Base-by-base conservation (phyloP, 148 eudicot genomes). In the Vaccinium myrtillus region DNA sequence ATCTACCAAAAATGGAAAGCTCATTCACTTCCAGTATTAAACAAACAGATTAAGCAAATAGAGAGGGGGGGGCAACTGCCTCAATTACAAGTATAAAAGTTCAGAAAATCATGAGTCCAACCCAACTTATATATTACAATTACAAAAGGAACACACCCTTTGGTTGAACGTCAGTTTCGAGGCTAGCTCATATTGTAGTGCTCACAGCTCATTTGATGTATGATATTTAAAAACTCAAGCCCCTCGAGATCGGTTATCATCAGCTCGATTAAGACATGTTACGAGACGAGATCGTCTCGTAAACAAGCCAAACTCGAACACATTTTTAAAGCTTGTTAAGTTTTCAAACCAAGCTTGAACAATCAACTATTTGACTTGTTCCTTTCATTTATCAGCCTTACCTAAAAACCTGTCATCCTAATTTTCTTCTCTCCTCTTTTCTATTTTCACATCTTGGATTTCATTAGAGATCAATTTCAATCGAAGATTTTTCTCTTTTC, bases 1-100 rank as follows among this genome's bases (percentile, higher is more conserved):
- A 55, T 75, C 2, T 15, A 14, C 71, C 71, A 36, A 46, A 18
- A 58, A 75, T 12, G 58, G n/a, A 36, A 54, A 59, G 43, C 5
- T 36, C 11, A 39, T 11, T 75, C 2, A 32, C 10, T 65, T 79
- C 12, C 11, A 63, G 1, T 54, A 71, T 32, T 15, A 15, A 83
- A 83, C 65, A 83, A 73, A 32, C 18, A n/a, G 79, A 58, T 56
- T n/a, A 75, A 43, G 18, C 8, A 75, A n/a, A 56, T 11, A 23
- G 75, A 46, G 75, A 15, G 75, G 23, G 75, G 13, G n/a, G 21
- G n/a, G 14, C 16, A 53, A 51, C 16, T 8, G 6, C 39, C 69
- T 55, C 69, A 73, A 54, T 36, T 23, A 39, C 2, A 0, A 54
- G 46, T 13, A 6, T 18, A 30, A 82, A 65, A 10, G 10, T 48